A percentile compares a stretch with the other conserved stretches of the same genome.
Conservation (phyloP, 2,329 filamentous ascomycete genomes). For the Paramyrothecium sp. region DNA sequence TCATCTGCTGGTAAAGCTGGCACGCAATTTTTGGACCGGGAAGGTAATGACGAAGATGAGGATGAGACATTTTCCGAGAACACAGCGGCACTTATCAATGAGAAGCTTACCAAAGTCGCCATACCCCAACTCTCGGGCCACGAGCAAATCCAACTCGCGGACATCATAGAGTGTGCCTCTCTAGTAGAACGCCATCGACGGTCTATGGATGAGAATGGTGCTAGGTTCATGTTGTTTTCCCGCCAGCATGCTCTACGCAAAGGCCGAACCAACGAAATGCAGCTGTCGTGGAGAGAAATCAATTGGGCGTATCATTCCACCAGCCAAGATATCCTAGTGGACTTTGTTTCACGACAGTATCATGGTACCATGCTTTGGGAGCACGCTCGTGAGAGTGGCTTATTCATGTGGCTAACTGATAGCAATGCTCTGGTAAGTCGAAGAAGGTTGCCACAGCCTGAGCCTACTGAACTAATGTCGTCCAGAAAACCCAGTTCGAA, state of each 20-base stretch:
- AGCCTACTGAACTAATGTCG: constrained; percentile 11
- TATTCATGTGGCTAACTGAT: constrained; percentile 95
- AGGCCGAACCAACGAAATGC: constrained; percentile 60
- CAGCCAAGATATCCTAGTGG: constrained; percentile 85
- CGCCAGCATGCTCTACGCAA: constrained; percentile 74
- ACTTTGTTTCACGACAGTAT: constrained; percentile 78
- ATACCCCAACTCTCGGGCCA: constrained; percentile 78
- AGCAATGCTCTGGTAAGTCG: constrained; percentile 66
- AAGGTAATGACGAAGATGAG: constrained; percentile 36
- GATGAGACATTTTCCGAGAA: constrained; percentile 70
- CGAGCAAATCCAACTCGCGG: constrained; percentile 81
- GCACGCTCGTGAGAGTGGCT: constrained; percentile 78
- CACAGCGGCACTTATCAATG: constrained; percentile 68
- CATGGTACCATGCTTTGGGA: constrained; percentile 81
- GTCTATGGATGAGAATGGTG: constrained; percentile 87
- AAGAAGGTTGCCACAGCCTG: neutral
- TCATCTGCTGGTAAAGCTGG: constrained; percentile 5
- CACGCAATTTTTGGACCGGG: constrained; percentile 25
- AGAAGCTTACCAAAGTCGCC: constrained; percentile 72
- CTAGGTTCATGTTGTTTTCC: constrained; percentile 85
- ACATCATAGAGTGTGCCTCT: constrained; percentile 81
- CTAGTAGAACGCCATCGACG: constrained; percentile 83
- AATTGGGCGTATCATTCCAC: constrained; percentile 82
- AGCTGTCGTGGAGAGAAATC: constrained; percentile 76
- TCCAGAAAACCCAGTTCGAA: constrained; percentile 69